A percentile compares a stretch with the other conserved stretches of the same genome.
phyloP scores from a whole-genome alignment of 139 green algal species.

The Picochlorum costavermella region DNA sequence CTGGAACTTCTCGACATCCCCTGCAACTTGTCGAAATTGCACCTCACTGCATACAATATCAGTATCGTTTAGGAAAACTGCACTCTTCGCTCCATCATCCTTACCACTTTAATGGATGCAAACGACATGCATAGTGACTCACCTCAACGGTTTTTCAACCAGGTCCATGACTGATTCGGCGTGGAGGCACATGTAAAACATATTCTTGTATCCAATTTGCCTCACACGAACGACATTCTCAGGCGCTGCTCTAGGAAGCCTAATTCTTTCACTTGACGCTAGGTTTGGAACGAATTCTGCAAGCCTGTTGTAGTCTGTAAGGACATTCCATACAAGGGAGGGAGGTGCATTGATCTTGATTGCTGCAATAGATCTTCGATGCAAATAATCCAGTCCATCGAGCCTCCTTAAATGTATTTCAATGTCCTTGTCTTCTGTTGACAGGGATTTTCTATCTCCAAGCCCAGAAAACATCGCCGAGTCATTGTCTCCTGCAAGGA shows the following conservation, averaged over 20 bases:
- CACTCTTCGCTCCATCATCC: neutral
- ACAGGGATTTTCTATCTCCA: neutral
- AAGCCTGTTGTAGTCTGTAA: constrained; percentile 49
- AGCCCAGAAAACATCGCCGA: too few relatives aligned
- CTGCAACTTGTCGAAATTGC: constrained; percentile 47
- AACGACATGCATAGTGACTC: neutral
- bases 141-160: constrained; percentile 28
- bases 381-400: constrained; percentile 31
- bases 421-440: neutral
- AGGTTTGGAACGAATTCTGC: constrained; percentile 49
- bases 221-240: constrained; percentile 30
- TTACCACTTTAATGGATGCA: neutral
- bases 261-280: constrained; percentile 35
- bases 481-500: too few relatives aligned
- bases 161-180: constrained; percentile 48
- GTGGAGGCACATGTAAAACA: constrained; percentile 51
- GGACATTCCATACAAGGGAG: constrained; percentile 37
- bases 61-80: neutral
- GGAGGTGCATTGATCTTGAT: constrained; percentile 31
- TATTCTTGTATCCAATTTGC: constrained; percentile 48
- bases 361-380: constrained; percentile 36
- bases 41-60: constrained; percentile 29
- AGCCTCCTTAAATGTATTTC: constrained; percentile 47
- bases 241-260: constrained; percentile 11
- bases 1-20: constrained; percentile 46